These are phyloP conservation scores for Boechera retrofracta DNA, from an alignment of 345 rosid species.

Conservation along the genomic window DNA sequence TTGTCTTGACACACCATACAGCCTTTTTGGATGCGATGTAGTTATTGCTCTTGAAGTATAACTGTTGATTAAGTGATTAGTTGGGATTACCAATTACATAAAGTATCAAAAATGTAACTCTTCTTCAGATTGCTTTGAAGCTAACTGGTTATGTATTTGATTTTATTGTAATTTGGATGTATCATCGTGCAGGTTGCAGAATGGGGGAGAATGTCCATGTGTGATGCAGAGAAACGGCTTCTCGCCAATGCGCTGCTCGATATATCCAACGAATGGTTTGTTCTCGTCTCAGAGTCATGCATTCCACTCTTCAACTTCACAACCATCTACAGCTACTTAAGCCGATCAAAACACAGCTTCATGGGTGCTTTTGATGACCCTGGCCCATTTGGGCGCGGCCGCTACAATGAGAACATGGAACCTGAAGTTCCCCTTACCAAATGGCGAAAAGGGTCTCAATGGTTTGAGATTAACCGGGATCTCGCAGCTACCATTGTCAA, in stretches of 20 bases:
- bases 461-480: conserved; percentile 86
- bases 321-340: conserved; percentile 65
- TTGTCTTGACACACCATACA: not conserved
- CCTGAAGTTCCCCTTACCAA: conserved; percentile 76
- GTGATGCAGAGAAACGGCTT: conserved; percentile 93
- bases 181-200: conserved; percentile 62
- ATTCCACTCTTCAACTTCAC: conserved; percentile 85
- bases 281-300: conserved; percentile 96
- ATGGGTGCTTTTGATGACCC: conserved; percentile 89
- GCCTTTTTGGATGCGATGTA: not conserved
- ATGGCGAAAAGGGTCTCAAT: conserved; percentile 96
- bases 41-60: not conserved
- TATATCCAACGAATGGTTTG: conserved; percentile 81
- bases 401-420: conserved; percentile 73
- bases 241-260: conserved; percentile 93
- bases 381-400: conserved; percentile 86
- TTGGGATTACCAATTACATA: not conserved
- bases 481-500: conserved; percentile 72
- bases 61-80: conserved; percentile 15
- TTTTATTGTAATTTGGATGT: conserved; percentile 11
- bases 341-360: conserved; percentile 72
- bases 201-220: conserved; percentile 99
- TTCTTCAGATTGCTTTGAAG: conserved; percentile 5
- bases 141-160: conserved; percentile 5
- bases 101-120: not conserved